These are phyloP conservation scores for Tetrahymena elliotti DNA, from an alignment of 73 alveolate genomes.

Conservation along the genomic window DNA sequence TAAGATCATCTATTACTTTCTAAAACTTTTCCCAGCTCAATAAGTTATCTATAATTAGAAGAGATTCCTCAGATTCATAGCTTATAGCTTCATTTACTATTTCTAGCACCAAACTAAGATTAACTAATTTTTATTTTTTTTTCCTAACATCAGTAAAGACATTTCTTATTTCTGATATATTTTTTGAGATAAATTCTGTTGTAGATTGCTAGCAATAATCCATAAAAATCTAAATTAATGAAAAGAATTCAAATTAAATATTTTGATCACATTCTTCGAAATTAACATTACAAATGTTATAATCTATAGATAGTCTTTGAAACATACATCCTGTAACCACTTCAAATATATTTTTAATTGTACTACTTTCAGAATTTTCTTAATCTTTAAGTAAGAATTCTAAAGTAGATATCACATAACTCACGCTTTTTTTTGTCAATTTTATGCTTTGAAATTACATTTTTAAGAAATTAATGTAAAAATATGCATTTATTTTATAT, in stretches of 20 bases:
- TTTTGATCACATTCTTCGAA: neutral
- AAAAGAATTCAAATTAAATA: neutral
- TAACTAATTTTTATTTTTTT: neutral
- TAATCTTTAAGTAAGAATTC: neutral
- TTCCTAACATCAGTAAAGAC: neutral
- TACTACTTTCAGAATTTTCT: neutral
- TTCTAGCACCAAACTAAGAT: neutral
- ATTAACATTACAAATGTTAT: neutral
- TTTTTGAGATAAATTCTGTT: neutral
- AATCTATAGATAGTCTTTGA: neutral
- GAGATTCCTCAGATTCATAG: neutral
- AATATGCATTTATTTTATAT: neutral
- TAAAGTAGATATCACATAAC: neutral
- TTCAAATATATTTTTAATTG: neutral
- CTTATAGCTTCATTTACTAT: neutral
- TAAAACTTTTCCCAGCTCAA: neutral
- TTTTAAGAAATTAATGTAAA: neutral
- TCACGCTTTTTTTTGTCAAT: neutral
- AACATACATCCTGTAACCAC: neutral
- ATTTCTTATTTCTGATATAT: neutral
- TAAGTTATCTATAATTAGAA: neutral
- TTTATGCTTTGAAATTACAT: neutral
- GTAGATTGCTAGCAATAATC: neutral
- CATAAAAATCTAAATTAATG: neutral
- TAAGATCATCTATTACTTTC: neutral